Percentiles rank a stretch among this genome's conserved stretches.
These are phyloP conservation scores for Cyberlindnera lachancei DNA, from an alignment of 805 yeast genomes.

Conservation along the genomic window DNA sequence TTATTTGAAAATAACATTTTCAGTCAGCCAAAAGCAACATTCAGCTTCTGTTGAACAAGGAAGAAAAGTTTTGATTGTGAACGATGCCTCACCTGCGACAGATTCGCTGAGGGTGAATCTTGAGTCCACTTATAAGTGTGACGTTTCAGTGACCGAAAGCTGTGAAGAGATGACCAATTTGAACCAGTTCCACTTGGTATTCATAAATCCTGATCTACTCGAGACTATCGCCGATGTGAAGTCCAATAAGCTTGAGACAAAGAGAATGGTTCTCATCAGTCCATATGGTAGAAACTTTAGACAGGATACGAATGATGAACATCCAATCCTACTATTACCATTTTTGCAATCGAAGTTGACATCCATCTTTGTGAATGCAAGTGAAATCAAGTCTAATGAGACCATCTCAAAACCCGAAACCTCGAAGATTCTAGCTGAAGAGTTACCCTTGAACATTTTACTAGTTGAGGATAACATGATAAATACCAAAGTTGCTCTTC, in stretches of 20 bases:
- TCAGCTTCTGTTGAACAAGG: neutral
- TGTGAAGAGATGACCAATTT: neutral
- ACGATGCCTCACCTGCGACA: constrained; percentile 2
- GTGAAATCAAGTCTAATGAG: neutral
- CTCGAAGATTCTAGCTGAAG: constrained; percentile 4
- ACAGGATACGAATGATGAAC: constrained; percentile 1
- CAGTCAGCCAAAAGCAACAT: neutral
- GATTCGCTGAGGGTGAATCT: constrained; percentile 9
- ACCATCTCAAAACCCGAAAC: neutral
- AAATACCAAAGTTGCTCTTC: constrained; percentile 55
- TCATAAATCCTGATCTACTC: constrained; percentile 7
- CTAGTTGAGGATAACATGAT: constrained; percentile 94
- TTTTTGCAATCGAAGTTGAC: constrained; percentile 10
- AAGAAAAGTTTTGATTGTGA: constrained; percentile 8
- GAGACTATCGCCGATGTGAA: constrained; percentile 2
- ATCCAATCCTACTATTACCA: constrained; percentile 14
- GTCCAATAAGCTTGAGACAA: neutral
- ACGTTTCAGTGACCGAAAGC: constrained; percentile 3
- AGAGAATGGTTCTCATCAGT: constrained; percentile 8
- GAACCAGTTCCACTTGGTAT: constrained; percentile 4
- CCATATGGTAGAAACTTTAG: constrained; percentile 10
- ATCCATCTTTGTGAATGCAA: constrained; percentile 1
- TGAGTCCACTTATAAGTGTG: constrained; percentile 2
- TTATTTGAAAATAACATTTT: constrained; percentile 56
- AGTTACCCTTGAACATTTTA: constrained; percentile 47